Percentiles rank a stretch among this genome's conserved stretches.
These are phyloP conservation scores for Pichia sp. DNA, from an alignment of 1,139 yeast species.

Conservation along the genomic window DNA sequence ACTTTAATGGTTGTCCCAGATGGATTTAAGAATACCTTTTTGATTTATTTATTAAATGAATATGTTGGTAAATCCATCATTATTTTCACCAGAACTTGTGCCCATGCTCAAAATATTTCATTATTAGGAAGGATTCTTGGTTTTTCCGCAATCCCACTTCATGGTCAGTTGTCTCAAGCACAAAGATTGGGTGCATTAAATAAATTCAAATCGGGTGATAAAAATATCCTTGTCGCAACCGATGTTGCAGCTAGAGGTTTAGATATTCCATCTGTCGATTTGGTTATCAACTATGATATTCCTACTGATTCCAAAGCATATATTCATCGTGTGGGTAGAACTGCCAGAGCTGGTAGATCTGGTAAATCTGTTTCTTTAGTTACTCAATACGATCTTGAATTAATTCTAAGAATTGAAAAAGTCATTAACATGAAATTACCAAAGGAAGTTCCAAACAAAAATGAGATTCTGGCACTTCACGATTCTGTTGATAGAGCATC, in stretches of 20 bases:
- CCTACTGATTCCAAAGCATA: conserved; percentile 99
- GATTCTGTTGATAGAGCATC: conserved; percentile 88
- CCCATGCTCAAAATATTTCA: conserved; percentile 89
- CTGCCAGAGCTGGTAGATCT: conserved; percentile 95
- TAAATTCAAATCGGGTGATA: conserved; percentile 80
- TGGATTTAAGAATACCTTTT: conserved; percentile 82
- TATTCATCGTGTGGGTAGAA: conserved; percentile 95
- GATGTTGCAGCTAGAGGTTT: conserved; percentile 98
- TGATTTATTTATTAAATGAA: conserved; percentile 77
- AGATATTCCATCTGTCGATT: conserved; percentile 91
- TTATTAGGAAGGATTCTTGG: conserved; percentile 74
- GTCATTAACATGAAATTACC: conserved; percentile 76
- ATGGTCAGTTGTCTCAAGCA: conserved; percentile 88
- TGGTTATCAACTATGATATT: conserved; percentile 87
- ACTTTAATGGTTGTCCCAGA: conserved; percentile 87
- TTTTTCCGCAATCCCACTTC: conserved; percentile 85
- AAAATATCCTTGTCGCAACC: conserved; percentile 84
- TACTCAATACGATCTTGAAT: conserved; percentile 89
- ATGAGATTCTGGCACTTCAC: conserved; percentile 69
- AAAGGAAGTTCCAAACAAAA: conserved; percentile 75
- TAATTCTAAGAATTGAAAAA: conserved; percentile 80
- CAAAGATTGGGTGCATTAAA: conserved; percentile 90
- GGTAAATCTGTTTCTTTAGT: conserved; percentile 90
- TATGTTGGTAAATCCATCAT: conserved; percentile 80
- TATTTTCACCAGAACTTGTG: conserved; percentile 90